phyloP scores from a whole-genome alignment of 2,329 filamentous ascomycete species.

The Fusarium succisae region DNA sequence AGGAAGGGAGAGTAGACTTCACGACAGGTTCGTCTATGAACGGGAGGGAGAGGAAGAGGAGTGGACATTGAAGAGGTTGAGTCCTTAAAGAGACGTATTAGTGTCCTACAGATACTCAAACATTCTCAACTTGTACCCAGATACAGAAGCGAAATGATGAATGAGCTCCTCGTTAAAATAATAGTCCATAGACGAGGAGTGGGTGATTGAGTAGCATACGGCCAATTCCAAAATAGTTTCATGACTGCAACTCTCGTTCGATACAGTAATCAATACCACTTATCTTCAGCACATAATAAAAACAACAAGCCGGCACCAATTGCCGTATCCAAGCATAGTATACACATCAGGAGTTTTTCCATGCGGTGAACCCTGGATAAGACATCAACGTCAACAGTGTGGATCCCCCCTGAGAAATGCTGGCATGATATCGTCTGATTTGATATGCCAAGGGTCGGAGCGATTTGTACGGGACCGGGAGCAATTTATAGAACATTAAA shows the following conservation, averaged over 20 bases:
- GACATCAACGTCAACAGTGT: slow-evolving; percentile 3
- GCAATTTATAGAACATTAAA: slow-evolving; percentile 30
- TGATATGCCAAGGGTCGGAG: slow-evolving; percentile 4
- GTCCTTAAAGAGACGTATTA: slow-evolving; percentile 56
- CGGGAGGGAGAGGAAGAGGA: slow-evolving; percentile 56
- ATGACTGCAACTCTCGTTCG: background rate
- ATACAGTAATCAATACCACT: background rate
- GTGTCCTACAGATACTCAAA: background rate
- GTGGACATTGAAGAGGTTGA: slow-evolving; percentile 78
- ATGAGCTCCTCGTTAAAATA: background rate
- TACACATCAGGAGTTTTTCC: slow-evolving; percentile 4
- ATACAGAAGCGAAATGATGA: background rate
- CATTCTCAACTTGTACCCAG: background rate
- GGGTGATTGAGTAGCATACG: background rate
- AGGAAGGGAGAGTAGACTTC: slow-evolving; percentile 86
- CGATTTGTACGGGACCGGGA: background rate
- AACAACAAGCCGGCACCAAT: background rate
- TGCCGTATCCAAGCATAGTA: background rate
- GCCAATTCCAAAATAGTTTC: background rate
- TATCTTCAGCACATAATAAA: background rate
- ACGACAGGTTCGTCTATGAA: slow-evolving; percentile 92
- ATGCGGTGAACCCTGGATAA: slow-evolving; percentile 5
- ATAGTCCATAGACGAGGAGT: background rate
- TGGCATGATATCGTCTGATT: slow-evolving; percentile 19
- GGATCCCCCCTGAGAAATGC: slow-evolving; percentile 9